Conservation (phyloP, 2,329 filamentous ascomycete species). For the Microcyclosporella mali region DNA sequence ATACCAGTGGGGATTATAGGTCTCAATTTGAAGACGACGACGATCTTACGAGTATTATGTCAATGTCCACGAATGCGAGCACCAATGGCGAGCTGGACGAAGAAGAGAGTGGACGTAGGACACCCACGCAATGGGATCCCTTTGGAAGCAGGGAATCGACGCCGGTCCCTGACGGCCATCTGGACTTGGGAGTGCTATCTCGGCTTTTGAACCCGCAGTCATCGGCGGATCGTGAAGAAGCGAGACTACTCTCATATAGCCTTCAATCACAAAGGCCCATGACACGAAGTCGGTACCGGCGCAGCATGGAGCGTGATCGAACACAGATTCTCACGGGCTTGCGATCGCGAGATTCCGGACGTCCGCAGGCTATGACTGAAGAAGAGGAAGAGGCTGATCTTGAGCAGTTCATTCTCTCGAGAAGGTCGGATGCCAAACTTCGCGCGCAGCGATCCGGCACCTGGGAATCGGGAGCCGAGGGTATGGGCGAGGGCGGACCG, state of each 20-base stretch:
- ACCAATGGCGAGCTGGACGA: slow-evolving; percentile 38
- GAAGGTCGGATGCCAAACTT: slow-evolving; percentile 44
- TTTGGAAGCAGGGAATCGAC: slow-evolving; percentile 47
- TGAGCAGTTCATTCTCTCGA: slow-evolving; percentile 54
- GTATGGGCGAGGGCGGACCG: slow-evolving; percentile 67
- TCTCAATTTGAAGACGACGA: slow-evolving; percentile 55
- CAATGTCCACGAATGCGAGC: slow-evolving; percentile 48
- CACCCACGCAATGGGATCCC: slow-evolving; percentile 66
- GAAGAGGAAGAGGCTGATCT: slow-evolving; percentile 55
- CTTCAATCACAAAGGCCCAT: slow-evolving; percentile 64
- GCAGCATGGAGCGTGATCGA: slow-evolving; percentile 61
- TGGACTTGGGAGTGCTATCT: slow-evolving; percentile 50
- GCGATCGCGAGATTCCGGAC: slow-evolving; percentile 29
- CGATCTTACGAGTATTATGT: slow-evolving; percentile 77
- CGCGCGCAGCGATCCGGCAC: slow-evolving; percentile 27
- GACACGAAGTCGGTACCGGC: slow-evolving; percentile 72
- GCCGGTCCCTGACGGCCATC: slow-evolving; percentile 41
- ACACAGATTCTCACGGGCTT: slow-evolving; percentile 56
- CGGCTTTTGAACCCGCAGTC: slow-evolving; percentile 74
- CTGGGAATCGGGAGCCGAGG: slow-evolving; percentile 67
- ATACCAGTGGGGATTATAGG: slow-evolving; percentile 72
- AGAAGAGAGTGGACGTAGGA: slow-evolving; percentile 53
- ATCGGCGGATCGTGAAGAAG: slow-evolving; percentile 72
- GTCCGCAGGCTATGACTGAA: slow-evolving; percentile 30
- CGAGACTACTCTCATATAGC: slow-evolving; percentile 73